phyloP scores from a whole-genome alignment of 495 filamentous ascomycete species.

The Cercophora scortea region DNA sequence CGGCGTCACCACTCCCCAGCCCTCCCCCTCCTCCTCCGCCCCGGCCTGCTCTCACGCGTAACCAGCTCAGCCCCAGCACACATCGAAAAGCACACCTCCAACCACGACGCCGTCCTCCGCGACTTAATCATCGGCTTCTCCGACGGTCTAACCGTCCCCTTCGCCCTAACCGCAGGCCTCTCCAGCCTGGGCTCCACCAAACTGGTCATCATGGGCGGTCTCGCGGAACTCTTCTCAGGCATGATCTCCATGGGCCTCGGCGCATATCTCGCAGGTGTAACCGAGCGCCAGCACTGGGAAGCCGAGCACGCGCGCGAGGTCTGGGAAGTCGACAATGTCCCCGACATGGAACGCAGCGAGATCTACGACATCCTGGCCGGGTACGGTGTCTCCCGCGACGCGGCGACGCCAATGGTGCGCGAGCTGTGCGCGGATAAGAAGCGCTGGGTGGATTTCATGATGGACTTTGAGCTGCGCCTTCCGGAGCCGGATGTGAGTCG shows the following conservation, averaged over 20 bases:
- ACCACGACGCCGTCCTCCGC: slow-evolving; percentile 17
- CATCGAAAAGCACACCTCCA: neutral
- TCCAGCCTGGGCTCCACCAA: slow-evolving; percentile 43
- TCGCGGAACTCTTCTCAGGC: slow-evolving; percentile 56
- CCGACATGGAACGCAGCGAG: slow-evolving; percentile 36
- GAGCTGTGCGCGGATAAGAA: slow-evolving; percentile 32
- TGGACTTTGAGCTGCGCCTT: slow-evolving; percentile 45
- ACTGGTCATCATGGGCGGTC: slow-evolving; percentile 52
- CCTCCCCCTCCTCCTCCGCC: too few species aligned
- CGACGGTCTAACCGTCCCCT: slow-evolving; percentile 50
- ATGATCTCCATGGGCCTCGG: slow-evolving; percentile 57
- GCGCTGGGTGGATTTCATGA: slow-evolving; percentile 44
- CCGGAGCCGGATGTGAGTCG: slow-evolving; percentile 32
- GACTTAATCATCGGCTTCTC: slow-evolving; percentile 47
- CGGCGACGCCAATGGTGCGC: slow-evolving; percentile 28
- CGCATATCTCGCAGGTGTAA: slow-evolving; percentile 45
- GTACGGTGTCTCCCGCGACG: slow-evolving; percentile 31
- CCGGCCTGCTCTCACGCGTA: too few species aligned
- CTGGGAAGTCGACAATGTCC: slow-evolving; percentile 31
- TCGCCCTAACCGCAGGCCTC: slow-evolving; percentile 47
- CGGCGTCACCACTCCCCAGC: too few species aligned
- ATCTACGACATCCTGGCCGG: slow-evolving; percentile 31
- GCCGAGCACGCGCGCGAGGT: slow-evolving; percentile 37
- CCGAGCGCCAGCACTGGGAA: slow-evolving; percentile 39
- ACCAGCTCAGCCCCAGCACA: neutral